These are phyloP conservation scores for Aphanoascus verrucosus DNA, from an alignment of 2,329 filamentous ascomycete genomes.

Conservation along the genomic window DNA sequence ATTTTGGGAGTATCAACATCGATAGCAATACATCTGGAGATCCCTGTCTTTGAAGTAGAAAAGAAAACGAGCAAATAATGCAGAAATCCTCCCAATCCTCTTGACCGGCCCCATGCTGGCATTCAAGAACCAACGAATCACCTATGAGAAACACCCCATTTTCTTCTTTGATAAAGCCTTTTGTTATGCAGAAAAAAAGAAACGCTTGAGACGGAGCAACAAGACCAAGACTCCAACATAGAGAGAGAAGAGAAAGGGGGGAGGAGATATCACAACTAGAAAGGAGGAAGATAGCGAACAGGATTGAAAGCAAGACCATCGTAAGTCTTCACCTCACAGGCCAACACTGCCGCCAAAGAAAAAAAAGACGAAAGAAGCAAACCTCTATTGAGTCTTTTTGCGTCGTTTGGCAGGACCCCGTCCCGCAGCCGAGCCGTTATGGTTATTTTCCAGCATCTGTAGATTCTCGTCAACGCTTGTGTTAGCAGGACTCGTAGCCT, in stretches of 20 bases:
- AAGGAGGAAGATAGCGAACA: not conserved
- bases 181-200: not conserved
- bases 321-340: not conserved
- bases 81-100: not conserved
- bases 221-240: not conserved
- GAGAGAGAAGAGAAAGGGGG: not conserved
- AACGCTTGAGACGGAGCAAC: not conserved
- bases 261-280: not conserved
- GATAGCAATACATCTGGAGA: slow-evolving; percentile 2
- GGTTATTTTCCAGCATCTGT: slow-evolving; percentile 18
- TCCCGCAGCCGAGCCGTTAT: slow-evolving; percentile 11
- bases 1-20: not conserved
- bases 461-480: slow-evolving; percentile 24
- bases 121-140: not conserved
- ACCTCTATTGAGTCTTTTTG: slow-evolving; percentile 22
- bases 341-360: not conserved
- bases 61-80: not conserved
- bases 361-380: not conserved
- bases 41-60: not conserved
- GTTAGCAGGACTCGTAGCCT: slow-evolving; percentile 33
- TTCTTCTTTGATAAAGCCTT: not conserved
- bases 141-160: not conserved
- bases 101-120: not conserved
- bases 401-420: slow-evolving; percentile 24
- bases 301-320: not conserved